Conservation (phyloP, 805 yeast species). For the Cyberlindnera lachancei region DNA sequence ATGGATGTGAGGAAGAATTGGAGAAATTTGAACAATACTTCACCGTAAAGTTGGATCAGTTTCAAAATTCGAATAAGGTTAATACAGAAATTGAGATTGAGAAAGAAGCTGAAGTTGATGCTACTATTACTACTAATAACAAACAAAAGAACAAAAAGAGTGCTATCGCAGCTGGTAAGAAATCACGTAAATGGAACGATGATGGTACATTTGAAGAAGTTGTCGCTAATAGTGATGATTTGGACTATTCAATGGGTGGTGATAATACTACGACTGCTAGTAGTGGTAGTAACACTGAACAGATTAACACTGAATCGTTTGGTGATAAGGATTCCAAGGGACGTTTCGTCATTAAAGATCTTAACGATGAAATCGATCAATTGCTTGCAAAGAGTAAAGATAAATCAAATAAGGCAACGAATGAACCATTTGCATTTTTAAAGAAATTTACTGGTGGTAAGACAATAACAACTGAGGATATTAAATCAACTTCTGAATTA, state of each 20-base stretch:
- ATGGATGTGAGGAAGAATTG: slow-evolving; percentile 26
- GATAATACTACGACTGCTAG: slow-evolving; percentile 6
- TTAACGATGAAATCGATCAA: slow-evolving; percentile 44
- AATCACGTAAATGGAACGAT: slow-evolving; percentile 57
- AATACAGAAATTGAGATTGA: neutral
- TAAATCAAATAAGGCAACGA: slow-evolving; percentile 17
- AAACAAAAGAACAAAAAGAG: slow-evolving; percentile 1
- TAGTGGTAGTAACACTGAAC: slow-evolving; percentile 5
- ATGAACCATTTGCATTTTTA: slow-evolving; percentile 50
- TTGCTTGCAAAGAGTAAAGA: slow-evolving; percentile 27
- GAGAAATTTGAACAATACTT: slow-evolving; percentile 32
- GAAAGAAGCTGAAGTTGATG: neutral
- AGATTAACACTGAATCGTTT: slow-evolving; percentile 26
- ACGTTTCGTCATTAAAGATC: slow-evolving; percentile 57
- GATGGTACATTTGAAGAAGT: slow-evolving; percentile 49
- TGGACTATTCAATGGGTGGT: slow-evolving; percentile 48
- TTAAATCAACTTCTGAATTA: slow-evolving; percentile 55
- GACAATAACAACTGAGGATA: slow-evolving; percentile 53
- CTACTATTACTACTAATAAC: neutral
- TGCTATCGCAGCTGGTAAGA: slow-evolving; percentile 26
- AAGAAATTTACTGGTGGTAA: slow-evolving; percentile 63
- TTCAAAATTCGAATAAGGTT: slow-evolving; percentile 10
- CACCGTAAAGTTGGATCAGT: slow-evolving; percentile 27
- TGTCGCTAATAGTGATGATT: slow-evolving; percentile 28
- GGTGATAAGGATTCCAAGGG: slow-evolving; percentile 42